Evolutionary conservation across 169 alveolate species (phyloP).

Genomic region (Cryptosporidium andersoni): DNA sequence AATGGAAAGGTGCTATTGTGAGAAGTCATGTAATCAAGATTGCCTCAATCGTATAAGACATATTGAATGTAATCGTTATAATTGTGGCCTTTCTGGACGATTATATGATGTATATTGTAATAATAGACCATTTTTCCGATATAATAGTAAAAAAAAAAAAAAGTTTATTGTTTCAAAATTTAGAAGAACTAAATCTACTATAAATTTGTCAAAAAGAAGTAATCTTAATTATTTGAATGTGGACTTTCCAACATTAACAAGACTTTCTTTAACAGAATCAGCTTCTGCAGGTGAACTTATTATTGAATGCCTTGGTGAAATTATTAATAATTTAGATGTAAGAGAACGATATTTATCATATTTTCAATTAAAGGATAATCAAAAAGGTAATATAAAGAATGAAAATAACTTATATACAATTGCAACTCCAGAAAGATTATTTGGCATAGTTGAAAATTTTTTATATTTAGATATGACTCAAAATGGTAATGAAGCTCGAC

Average conservation of each 20-base stretch:
- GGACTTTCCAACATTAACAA: neutral
- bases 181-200: constrained; percentile 2
- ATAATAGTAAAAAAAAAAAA: constrained; percentile 5
- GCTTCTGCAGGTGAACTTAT: constrained; percentile 55
- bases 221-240: neutral
- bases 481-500: constrained; percentile 58
- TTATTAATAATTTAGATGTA: constrained; percentile 34
- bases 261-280: constrained; percentile 7
- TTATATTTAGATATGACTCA: constrained; percentile 63
- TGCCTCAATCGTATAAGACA: constrained; percentile 58
- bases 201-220: neutral
- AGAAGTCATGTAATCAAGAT: constrained; percentile 23
- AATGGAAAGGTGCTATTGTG: constrained; percentile 47
- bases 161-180: constrained; percentile 28
- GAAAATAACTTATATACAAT: neutral
- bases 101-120: constrained; percentile 59
- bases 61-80: constrained; percentile 43
- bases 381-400: constrained; percentile 15
- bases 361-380: constrained; percentile 5
- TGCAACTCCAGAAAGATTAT: constrained; percentile 13
- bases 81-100: constrained; percentile 61
- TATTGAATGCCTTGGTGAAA: constrained; percentile 63
- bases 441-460: constrained; percentile 48
- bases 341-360: constrained; percentile 48
- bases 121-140: constrained; percentile 50